Evolutionary conservation across 805 yeast species (phyloP), one percentile per base, ranked within the genome.

Genomic region (Cyberlindnera mrakii): DNA sequence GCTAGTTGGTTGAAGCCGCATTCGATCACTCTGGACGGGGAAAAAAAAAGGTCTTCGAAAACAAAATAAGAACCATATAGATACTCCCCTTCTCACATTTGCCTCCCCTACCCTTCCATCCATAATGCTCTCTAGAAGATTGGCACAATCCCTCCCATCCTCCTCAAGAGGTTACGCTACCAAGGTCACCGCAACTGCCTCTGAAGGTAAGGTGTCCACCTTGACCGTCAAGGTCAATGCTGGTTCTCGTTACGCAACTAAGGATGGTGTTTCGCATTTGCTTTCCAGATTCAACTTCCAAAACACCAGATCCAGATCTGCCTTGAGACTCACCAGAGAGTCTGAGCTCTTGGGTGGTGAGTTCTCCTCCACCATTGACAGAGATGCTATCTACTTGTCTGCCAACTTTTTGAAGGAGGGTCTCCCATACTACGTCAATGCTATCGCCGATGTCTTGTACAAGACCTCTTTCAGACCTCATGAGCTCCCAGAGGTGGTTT

Each of bases 321-420:
- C 93, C 19, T 75, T 93, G 63, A 85, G 98, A 72, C 74, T 90
- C 60, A 85, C 89, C 61, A 85, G 99, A 70, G 99, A 93, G 71
- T 71, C 90, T 40, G 99, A 91, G 72, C 78, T 93, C 52, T 74
- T 91, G 52, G 98, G 99, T 54, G 98, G 96, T 63, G 68, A 67
- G 47, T 77, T 88, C 66, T 61, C 75, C 39, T 72, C 95, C 36
- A 58, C 62, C 44, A 82, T 88, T 55, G 80, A 85, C 65, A 84
- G 96, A 73, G 98, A 93, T 64, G 73, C 82, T 57, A 77, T 93
- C 51, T 78, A 85, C 49, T 77, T 91, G 60, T 75, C 78, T 54
- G 82, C 98, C 47, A 74, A 77, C 55, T 93, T 93, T 72, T 76
- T 91, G 67, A 81, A 82, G 63, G 86, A 85, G 68, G 85, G 82